Base-by-base conservation (phyloP, 1,284 basidiomycete species). In the Trichosporon asahii region DNA sequence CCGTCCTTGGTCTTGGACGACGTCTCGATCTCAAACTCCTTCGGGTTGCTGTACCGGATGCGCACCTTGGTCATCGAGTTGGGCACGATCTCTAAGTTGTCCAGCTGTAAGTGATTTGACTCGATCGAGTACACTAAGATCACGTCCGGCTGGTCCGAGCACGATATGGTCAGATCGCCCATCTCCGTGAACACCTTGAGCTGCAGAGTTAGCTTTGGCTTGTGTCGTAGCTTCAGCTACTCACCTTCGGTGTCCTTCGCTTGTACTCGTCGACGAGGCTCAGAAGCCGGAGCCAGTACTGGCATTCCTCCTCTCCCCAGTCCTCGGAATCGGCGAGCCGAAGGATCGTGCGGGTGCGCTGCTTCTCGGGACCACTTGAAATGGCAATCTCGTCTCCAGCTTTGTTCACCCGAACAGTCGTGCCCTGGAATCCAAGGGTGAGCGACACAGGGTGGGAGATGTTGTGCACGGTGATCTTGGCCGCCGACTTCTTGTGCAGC, bases 151-250 rank as follows among this genome's bases (percentile, higher is more conserved):
- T 78, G 79, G 8, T 66, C 65, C 3, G 75, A 78, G 66, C 80
- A 82, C 8, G 79, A 77, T 23, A 81, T 72, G 2, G 66, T 73
- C 14, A 82, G 40, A 12, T 75, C 68, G 3, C 80, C 81, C 9
- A 78, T 74, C 1, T 74, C 49, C 2, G 74, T 74, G 66, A 73
- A 82, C 18, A 80, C 25, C 66, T 75, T 80, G 57, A 78, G 71
- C 80, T 82, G 69, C 4, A 27, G 18, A 0, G 60, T 73, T 27
- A 72, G 69, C 46, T 25, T 53, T n/a, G 11, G 21, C 18, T 11
- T 2, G 2, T n/a, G 2, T 4, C 21, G 5, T 4, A 46, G 44
- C 44, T 46, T 23, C 4, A 5, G 31, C 31, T 33, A 75, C 80
- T 71, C 57, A 81, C 80, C 61, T 73, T 64, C 1, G 77, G 70